Evolutionary conservation across 805 yeast species (phyloP), one percentile per base, ranked within the genome.

Genomic region (Yamadazyma scolyti): DNA sequence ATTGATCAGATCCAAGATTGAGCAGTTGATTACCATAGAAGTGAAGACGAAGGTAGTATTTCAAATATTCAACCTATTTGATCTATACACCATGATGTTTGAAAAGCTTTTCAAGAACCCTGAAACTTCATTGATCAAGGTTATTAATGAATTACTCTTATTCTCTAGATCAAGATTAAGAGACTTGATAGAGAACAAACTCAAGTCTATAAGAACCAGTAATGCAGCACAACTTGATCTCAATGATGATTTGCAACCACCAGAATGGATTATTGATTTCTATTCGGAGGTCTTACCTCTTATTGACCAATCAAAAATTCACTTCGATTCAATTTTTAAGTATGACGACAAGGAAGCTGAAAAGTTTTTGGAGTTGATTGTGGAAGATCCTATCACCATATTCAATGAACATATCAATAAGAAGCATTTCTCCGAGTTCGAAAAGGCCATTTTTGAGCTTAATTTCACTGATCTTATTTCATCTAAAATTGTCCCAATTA

Each of bases 201-300:
- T 65, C 18, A 53, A 53, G n/a, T 50, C 65, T 1, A 54, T 63
- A 7, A 40, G 38, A 20, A 47, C 48, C 16, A 59, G 65, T 19
- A 64, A 59, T 36, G 59, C 48, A 56, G 68, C 70, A 3, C 58
- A 59, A 31, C 42, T 64, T 13, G 70, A 63, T 23, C 57, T 47
- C 47, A 63, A 62, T 30, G 70, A 69, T 17, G 85, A 85, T 38
- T 60, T 84, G 14, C 74, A 80, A 38, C 79, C 95, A 4, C 96
- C 97, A 0, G 94, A 84, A 37, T 89, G 94, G 88, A 58, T 84
- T 14, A 62, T 73, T 28, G 80, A 75, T n/a, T 77, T 80, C 43
- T 68, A 82, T 28, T 61, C 75, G 0, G 81, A 76, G 10, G 61
- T 82, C 17, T 63, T 80, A 34, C 75, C 76, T 1, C 54, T 85